These are phyloP conservation scores for Saturnispora saitoi DNA, from an alignment of 805 yeast species.

Conservation along the genomic window DNA sequence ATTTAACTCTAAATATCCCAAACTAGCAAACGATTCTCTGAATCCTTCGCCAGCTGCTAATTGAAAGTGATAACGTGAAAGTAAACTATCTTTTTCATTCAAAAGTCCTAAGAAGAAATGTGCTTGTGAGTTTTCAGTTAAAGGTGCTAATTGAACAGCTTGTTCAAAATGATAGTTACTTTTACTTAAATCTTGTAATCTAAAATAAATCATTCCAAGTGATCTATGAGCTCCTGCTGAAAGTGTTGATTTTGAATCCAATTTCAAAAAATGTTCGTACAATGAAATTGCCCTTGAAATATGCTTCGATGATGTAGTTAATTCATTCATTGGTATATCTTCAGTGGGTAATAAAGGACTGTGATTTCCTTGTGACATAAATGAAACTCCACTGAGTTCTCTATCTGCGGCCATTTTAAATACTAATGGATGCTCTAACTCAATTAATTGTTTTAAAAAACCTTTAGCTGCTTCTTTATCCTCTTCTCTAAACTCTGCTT, in stretches of 20 bases:
- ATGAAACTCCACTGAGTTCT: conserved; percentile 31
- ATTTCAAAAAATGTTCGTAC: conserved; percentile 48
- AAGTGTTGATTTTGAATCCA: conserved; percentile 49
- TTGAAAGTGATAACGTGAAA: conserved; percentile 67
- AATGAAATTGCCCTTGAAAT: conserved; percentile 45
- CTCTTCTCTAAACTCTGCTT: conserved; percentile 31
- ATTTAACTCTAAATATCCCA: conserved; percentile 77
- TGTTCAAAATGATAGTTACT: conserved; percentile 56
- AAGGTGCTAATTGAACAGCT: conserved; percentile 52
- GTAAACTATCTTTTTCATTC: conserved; percentile 51
- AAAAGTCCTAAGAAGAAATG: conserved; percentile 74
- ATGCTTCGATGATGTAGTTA: conserved; percentile 11
- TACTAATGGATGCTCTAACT: conserved; percentile 61
- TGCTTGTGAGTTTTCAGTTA: conserved; percentile 58
- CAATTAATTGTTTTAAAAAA: conserved; percentile 49
- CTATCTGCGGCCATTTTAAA: conserved; percentile 75
- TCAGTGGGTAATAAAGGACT: conserved; percentile 13
- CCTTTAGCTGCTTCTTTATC: conserved; percentile 57
- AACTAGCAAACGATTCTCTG: conserved; percentile 60
- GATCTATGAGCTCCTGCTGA: conserved; percentile 68
- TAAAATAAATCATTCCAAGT: conserved; percentile 55
- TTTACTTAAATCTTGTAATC: conserved; percentile 37
- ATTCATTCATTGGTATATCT: conserved; percentile 8
- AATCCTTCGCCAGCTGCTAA: conserved; percentile 72
- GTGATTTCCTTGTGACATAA: not conserved